Evolutionary conservation across 768 basidiomycete species (phyloP).

Genomic region (Leucocoprinus birnbaumii): DNA sequence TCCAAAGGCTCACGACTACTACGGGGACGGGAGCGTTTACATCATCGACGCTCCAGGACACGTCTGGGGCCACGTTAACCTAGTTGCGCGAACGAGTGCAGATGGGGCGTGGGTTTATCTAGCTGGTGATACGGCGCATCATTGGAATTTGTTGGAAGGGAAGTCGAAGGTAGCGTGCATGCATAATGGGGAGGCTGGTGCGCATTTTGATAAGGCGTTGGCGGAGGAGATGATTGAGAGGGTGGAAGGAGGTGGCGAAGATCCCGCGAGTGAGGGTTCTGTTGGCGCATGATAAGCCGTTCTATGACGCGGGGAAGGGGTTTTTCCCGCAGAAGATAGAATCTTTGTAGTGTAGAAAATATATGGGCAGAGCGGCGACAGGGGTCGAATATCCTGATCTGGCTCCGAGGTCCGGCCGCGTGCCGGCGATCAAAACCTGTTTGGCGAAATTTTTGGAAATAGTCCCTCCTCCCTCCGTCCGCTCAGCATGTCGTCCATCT

Average conservation of each 20-base stretch:
- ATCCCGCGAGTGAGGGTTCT: conserved; percentile 41
- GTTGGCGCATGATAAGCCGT: conserved; percentile 51
- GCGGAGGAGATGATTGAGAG: no score
- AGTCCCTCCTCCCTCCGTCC: background rate
- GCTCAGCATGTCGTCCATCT: conserved; percentile 8
- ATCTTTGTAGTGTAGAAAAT: conserved; percentile 12
- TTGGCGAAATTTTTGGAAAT: background rate
- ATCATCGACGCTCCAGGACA: conserved; percentile 59
- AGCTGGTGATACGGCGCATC: conserved; percentile 55
- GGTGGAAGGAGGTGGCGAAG: conserved; percentile 39
- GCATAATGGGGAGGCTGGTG: conserved; percentile 20
- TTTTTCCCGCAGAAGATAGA: conserved; percentile 41
- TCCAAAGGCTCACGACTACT: conserved; percentile 48
- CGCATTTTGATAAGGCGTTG: conserved; percentile 33
- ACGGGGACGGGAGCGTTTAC: conserved; percentile 56
- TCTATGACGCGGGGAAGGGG: conserved; percentile 39
- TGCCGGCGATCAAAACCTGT: background rate
- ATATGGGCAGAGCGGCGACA: no score
- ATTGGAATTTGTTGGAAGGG: conserved; percentile 47
- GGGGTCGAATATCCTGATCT: no score
- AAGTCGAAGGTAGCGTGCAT: conserved; percentile 35
- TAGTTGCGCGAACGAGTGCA: conserved; percentile 50
- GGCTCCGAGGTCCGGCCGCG: no score
- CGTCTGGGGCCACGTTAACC: conserved; percentile 49
- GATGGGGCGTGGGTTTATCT: conserved; percentile 55